Conservation (phyloP, 2,329 filamentous ascomycete genomes). For the Blastomyces percursus region DNA sequence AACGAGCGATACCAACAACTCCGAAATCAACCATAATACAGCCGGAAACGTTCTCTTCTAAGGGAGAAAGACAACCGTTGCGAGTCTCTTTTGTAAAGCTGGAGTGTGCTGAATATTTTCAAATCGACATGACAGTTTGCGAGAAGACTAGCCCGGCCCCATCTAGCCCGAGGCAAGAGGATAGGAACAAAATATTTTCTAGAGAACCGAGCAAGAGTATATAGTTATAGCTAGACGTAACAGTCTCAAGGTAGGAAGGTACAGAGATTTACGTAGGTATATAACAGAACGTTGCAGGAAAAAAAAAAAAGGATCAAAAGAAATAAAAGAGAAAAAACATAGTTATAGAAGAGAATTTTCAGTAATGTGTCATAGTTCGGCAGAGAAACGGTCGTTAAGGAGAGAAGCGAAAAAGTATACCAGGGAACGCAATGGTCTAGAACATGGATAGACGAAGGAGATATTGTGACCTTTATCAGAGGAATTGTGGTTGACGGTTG, state of each 20-base stretch:
- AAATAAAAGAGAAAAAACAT: conserved; percentile 3
- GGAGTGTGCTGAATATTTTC: no score
- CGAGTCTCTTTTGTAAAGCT: no score
- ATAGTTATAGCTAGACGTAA: not conserved
- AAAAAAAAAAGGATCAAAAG: not conserved
- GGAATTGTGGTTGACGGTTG: not conserved
- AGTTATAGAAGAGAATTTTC: not conserved
- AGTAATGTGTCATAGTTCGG: not conserved
- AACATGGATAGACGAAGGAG: not conserved
- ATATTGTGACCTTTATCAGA: not conserved
- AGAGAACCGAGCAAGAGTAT: not conserved
- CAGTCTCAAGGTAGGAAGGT: not conserved
- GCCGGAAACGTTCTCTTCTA: no score
- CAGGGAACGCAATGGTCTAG: not conserved
- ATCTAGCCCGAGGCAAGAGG: not conserved
- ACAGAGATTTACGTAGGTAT: not conserved
- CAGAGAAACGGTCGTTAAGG: not conserved
- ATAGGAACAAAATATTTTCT: not conserved
- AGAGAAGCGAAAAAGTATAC: not conserved
- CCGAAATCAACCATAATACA: no score
- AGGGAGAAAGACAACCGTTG: no score
- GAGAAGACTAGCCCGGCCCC: no score
- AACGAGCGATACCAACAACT: no score
- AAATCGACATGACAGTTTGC: no score
- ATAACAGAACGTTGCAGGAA: not conserved